Evolutionary conservation across 345 rosid species (phyloP).

Genomic region (Salix caprea): DNA sequence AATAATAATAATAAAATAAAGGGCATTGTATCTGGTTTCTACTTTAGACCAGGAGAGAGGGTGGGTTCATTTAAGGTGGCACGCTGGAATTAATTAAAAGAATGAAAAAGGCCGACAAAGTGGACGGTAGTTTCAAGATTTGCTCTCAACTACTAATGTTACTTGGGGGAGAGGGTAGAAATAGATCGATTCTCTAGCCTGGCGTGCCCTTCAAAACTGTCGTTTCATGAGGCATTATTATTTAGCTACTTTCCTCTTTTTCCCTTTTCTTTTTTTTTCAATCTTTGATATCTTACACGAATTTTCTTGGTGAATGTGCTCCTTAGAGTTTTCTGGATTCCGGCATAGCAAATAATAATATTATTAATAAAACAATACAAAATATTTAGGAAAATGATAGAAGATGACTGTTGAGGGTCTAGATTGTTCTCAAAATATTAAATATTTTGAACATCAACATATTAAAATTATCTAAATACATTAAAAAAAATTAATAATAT

Average conservation of each 20-base stretch:
- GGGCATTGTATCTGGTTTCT: not conserved
- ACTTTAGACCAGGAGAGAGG: not conserved
- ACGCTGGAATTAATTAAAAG: not conserved
- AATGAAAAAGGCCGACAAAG: slow-evolving; percentile 25
- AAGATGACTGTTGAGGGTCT: no score
- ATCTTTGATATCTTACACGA: not conserved
- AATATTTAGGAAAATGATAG: no score
- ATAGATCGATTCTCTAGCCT: slow-evolving; percentile 1
- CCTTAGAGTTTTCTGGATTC: no score
- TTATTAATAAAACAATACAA: no score
- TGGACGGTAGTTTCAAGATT: slow-evolving; percentile 31
- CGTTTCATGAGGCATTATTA: not conserved
- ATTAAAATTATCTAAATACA: no score
- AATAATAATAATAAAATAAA: not conserved
- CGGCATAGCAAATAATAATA: no score
- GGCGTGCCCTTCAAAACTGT: slow-evolving; percentile 10
- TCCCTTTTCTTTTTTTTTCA: not conserved
- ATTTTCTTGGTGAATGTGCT: not conserved
- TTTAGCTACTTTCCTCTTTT: not conserved
- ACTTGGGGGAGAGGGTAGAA: not conserved
- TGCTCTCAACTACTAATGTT: not conserved
- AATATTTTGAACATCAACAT: no score
- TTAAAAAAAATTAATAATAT: no score
- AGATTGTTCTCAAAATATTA: no score
- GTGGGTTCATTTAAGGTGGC: not conserved